A percentile compares a stretch with the other conserved stretches of the same genome.
Conservation (phyloP, 2,329 filamentous ascomycete species). For the Phialophora macrospora region DNA sequence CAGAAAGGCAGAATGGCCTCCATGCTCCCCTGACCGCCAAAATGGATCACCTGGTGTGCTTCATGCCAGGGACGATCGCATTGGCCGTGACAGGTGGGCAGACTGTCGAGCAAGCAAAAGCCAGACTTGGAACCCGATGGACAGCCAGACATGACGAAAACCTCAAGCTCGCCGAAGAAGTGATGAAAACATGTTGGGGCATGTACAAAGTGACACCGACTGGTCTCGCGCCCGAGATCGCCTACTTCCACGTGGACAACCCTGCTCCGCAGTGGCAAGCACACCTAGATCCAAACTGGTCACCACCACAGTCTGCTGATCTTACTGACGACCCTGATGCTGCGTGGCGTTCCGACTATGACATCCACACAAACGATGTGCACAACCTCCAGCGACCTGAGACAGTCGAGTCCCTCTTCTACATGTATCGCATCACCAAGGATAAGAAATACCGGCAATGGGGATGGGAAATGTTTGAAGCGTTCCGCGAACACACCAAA, state of each 20-base stretch:
- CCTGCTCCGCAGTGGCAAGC: slow-evolving; percentile 59
- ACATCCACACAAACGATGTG: slow-evolving; percentile 77
- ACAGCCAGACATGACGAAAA: slow-evolving; percentile 79
- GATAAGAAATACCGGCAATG: slow-evolving; percentile 88
- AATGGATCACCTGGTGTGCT: slow-evolving; percentile 98
- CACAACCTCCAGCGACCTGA: slow-evolving; percentile 96
- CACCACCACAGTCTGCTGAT: slow-evolving; percentile 56
- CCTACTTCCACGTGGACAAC: slow-evolving; percentile 78
- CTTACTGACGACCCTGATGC: slow-evolving; percentile 54
- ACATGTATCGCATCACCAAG: slow-evolving; percentile 98
- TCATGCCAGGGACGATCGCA: slow-evolving; percentile 94
- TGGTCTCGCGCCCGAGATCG: slow-evolving; percentile 92
- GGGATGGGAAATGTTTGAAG: slow-evolving; percentile 98
- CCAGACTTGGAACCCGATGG: slow-evolving; percentile 60
- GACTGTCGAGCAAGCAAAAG: slow-evolving; percentile 73
- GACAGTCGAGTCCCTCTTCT: slow-evolving; percentile 93
- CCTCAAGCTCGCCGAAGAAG: slow-evolving; percentile 81
- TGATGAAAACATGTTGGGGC: slow-evolving; percentile 97
- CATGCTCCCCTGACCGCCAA: slow-evolving; percentile 72
- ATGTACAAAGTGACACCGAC: slow-evolving; percentile 93
- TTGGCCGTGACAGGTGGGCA: slow-evolving; percentile 81
- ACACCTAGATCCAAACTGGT: slow-evolving; percentile 50
- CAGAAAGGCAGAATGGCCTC: slow-evolving; percentile 79
- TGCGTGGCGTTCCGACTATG: slow-evolving; percentile 76
- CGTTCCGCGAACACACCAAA: slow-evolving; percentile 83